Evolutionary conservation across 2,329 filamentous ascomycete genomes (phyloP), one percentile per base, ranked within the genome.

Genomic region (Penicillium sp.): DNA sequence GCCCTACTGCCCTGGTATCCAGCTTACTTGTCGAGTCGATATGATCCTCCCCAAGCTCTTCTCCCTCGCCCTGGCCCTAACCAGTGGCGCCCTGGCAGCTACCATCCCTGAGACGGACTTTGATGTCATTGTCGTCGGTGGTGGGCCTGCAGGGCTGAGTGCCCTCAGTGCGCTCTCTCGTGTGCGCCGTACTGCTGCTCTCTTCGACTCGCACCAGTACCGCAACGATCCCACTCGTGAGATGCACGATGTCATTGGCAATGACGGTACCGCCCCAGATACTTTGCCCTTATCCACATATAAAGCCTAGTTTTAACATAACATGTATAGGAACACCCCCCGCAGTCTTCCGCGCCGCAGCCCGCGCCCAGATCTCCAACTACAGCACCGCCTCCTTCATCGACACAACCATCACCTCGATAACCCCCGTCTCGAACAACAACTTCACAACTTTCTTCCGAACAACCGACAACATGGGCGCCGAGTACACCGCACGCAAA

Each of bases 231-330:
- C 80, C 0, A 88, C 86, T 0, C 75, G 86, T 15, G 81, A 86
- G 65, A 84, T 88, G 80, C 86, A 89, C 72, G 86, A 88, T 69
- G 83, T 88, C 0, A 77, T 88, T 29, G 86, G 85, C 3, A 85
- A 81, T 60, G 86, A 88, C 56, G 86, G 86, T 86, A 69, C 35
- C 13, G 19, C 48, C 19, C 56, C 26, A 21, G 21, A 21, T 21
- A 21, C 21, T 21, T 21, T 21, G 21, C n/a, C 9, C 48, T 7
- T 17, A 13, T 17, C 23, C n/a, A 64, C 62, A 21, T 21, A 6
- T 29, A n/a, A 21, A 7, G 21, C 13, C 17, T 41, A 23, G 35
- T 17, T 5, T 54, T 26, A 6, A 17, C 11, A 46, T 41, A 38
- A 38, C 30, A 35, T 1, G n/a, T 23, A 29, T 35, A 87, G 85